Evolutionary conservation across 805 yeast genomes (phyloP), one percentile per base, ranked within the genome.

Genomic region (Kluyveromyces siamensis): DNA sequence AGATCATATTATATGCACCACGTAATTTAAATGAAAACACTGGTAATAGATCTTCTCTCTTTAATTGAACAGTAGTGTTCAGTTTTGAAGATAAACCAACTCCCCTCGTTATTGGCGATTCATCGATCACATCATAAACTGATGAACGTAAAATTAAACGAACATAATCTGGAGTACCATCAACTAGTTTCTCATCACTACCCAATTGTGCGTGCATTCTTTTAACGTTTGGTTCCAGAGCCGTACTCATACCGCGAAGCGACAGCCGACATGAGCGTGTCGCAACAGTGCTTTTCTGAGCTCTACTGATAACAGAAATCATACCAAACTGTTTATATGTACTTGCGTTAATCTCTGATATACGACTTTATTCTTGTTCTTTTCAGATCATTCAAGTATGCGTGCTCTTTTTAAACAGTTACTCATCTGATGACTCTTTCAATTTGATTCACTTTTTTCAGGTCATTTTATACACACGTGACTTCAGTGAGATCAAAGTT

Each of bases 1-100:
- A 95, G 58, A 93, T 85, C 96, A 88, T 89, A 66, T 93, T 93
- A 69, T 90, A 88, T 16, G 99, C 99, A 50, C 99, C 99, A 65
- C 99, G 83, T 51, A 93, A 74, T 69, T 93, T 93, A 77, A 93
- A 93, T 41, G 95, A 84, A 67, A 93, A 95, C 6, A 93, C 99
- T 0, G 99, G 98, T 49, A 88, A 75, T 37, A 89, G 72, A 62
- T 95, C 99, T 63, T 93, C 99, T 56, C 99, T 77, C 62, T 93
- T 93, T 55, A 93, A 71, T 50, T 76, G 73, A 14, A 95, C 82
- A 39, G 83, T 83, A 41, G 96, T 74, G 46, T 85, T 86, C n/a
- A 82, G 72, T 59, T 80, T 82, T 44, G 81, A 83, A 1, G 93
- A 82, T 43, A 93, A 72, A 27, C 84, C 80, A 10, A 80, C 77